Conservation (phyloP, 345 rosid species). For the Syzygium jambos region DNA sequence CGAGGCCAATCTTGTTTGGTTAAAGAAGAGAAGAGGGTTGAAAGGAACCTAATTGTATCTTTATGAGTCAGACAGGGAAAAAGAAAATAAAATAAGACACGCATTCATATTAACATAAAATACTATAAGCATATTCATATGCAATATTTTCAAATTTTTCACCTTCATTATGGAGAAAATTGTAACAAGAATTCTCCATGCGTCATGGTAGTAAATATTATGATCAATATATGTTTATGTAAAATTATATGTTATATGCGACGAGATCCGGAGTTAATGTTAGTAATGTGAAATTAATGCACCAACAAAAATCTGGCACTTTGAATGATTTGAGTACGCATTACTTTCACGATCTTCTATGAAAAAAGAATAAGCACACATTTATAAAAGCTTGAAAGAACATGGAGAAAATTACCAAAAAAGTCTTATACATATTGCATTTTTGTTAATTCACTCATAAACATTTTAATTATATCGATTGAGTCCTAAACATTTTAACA, state of each 20-base stretch:
- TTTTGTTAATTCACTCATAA: too few relatives aligned
- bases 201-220: neutral
- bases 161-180: neutral
- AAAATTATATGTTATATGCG: neutral
- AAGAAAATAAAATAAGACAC: neutral
- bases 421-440: too few relatives aligned
- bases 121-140: neutral
- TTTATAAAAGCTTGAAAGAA: neutral
- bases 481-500: too few relatives aligned
- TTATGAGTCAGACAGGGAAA: neutral
- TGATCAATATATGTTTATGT: neutral
- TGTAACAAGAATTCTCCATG: neutral
- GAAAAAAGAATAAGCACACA: neutral
- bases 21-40: neutral
- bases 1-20: neutral
- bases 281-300: neutral
- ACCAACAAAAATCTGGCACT: fast-evolving
- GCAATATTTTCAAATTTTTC: neutral
- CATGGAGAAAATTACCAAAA: too few relatives aligned
- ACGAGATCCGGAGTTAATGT: neutral
- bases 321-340: neutral
- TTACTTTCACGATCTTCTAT: neutral
- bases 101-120: neutral
- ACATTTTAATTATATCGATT: too few relatives aligned
- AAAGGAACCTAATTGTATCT: neutral